phyloP scores from a whole-genome alignment of 2,329 filamentous ascomycete species.

The Akanthomyces muscarius region DNA sequence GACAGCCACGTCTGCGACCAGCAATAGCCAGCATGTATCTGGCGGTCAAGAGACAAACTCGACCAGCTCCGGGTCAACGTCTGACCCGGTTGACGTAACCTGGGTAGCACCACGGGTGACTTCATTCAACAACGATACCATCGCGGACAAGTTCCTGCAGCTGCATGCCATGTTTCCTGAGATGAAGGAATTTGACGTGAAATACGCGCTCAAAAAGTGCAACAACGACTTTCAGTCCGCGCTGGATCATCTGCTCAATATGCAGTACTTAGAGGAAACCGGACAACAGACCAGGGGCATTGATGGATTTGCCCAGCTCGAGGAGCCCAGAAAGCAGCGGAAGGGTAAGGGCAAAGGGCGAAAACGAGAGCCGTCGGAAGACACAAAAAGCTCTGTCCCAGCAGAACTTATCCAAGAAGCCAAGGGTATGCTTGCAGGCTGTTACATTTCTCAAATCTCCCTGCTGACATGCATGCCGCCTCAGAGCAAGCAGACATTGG shows the following conservation, averaged over 20 bases:
- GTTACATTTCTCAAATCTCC: neutral
- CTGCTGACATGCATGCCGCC: neutral
- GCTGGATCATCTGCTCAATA: constrained; percentile 76
- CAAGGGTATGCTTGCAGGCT: constrained; percentile 26
- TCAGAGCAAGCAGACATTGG: constrained; percentile 38
- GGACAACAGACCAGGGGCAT: constrained; percentile 65
- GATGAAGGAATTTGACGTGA: constrained; percentile 62
- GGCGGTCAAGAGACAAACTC: constrained; percentile 29
- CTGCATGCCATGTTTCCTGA: constrained; percentile 69
- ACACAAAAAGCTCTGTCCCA: constrained; percentile 18
- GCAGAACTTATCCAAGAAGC: constrained; percentile 25
- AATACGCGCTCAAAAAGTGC: constrained; percentile 62
- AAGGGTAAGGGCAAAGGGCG: constrained; percentile 35
- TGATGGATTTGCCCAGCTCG: constrained; percentile 70
- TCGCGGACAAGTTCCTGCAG: constrained; percentile 58
- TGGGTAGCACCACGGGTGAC: constrained; percentile 29
- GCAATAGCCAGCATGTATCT: constrained; percentile 27
- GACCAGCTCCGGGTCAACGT: constrained; percentile 25
- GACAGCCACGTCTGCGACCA: constrained; percentile 26
- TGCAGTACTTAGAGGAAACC: constrained; percentile 69
- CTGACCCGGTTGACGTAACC: constrained; percentile 22
- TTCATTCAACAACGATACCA: constrained; percentile 39
- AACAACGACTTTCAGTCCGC: constrained; percentile 63
- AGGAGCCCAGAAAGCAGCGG: constrained; percentile 33
- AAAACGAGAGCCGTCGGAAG: constrained; percentile 22